A percentile compares a stretch with the other conserved stretches of the same genome.
These are phyloP conservation scores for Oidium heveae DNA, from an alignment of 2,329 filamentous ascomycete species.

Conservation along the genomic window DNA sequence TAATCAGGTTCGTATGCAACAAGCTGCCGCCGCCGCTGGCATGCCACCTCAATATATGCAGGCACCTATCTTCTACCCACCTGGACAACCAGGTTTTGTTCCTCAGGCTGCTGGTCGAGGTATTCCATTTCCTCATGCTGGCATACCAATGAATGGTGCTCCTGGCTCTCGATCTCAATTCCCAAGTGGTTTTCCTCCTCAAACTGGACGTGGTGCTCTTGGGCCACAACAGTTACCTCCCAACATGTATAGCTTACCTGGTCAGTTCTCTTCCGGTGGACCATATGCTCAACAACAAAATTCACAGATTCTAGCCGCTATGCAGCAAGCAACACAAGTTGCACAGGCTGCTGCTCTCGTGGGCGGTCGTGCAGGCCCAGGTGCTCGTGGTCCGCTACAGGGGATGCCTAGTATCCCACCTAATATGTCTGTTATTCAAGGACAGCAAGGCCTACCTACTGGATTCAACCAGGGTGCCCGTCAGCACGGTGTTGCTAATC, in stretches of 20 bases:
- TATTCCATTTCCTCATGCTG: conserved; percentile 36
- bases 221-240: conserved; percentile 66
- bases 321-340: conserved; percentile 43
- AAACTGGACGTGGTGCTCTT: conserved; percentile 66
- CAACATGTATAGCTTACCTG: conserved; percentile 59
- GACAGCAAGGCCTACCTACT: conserved; percentile 25
- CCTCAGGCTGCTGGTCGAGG: conserved; percentile 30
- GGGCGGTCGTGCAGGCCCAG: conserved; percentile 15
- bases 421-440: conserved; percentile 33
- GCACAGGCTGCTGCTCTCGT: conserved; percentile 26
- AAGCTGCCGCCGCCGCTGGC: conserved; percentile 71
- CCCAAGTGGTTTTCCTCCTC: conserved; percentile 52
- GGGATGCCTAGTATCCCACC: conserved; percentile 49
- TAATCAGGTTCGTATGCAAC: conserved; percentile 96
- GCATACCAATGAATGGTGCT: conserved; percentile 41
- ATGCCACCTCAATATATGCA: conserved; percentile 78
- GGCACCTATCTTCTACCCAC: conserved; percentile 75
- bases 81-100: conserved; percentile 48
- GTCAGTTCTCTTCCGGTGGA: conserved; percentile 53
- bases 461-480: conserved; percentile 25
- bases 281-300: conserved; percentile 60
- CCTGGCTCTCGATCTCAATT: conserved; percentile 73
- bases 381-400: conserved; percentile 34
- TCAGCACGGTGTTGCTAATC: conserved; percentile 17
- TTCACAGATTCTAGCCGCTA: conserved; percentile 58